A percentile compares a stretch with the other conserved stretches of the same genome.
These are phyloP conservation scores for Candida qinlingensis DNA, from an alignment of 805 yeast genomes.

Conservation along the genomic window DNA sequence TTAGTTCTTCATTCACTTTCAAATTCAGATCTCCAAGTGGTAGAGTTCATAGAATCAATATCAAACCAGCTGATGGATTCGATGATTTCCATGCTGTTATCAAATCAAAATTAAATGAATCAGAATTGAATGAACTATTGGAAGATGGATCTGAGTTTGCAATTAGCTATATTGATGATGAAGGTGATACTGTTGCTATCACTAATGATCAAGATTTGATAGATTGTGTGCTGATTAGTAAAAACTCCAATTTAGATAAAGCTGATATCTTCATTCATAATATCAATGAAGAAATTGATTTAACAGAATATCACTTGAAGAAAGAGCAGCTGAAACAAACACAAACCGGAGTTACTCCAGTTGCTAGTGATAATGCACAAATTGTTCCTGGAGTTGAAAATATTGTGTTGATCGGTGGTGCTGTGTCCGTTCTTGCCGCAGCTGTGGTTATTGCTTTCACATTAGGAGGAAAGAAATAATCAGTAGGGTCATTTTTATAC, in stretches of 20 bases:
- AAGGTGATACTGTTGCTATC: slow-evolving; percentile 73
- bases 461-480: slow-evolving; percentile 31
- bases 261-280: slow-evolving; percentile 73
- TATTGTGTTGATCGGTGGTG: slow-evolving; percentile 59
- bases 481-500: background rate
- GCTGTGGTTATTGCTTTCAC: slow-evolving; percentile 52
- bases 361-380: slow-evolving; percentile 8
- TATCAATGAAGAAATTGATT: slow-evolving; percentile 42
- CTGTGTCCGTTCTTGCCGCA: slow-evolving; percentile 53
- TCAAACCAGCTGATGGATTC: slow-evolving; percentile 53
- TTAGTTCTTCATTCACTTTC: slow-evolving; percentile 42
- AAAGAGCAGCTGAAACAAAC: slow-evolving; percentile 12
- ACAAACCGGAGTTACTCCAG: slow-evolving; percentile 9
- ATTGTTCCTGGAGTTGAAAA: slow-evolving; percentile 53
- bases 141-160: slow-evolving; percentile 39
- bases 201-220: slow-evolving; percentile 67
- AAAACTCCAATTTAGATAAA: slow-evolving; percentile 44
- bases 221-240: slow-evolving; percentile 64
- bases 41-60: slow-evolving; percentile 66
- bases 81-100: slow-evolving; percentile 38
- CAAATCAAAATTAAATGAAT: slow-evolving; percentile 30
- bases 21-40: slow-evolving; percentile 71
- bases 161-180: slow-evolving; percentile 77
- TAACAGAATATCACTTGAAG: slow-evolving; percentile 18
- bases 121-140: slow-evolving; percentile 34